Percentiles rank a stretch among this genome's conserved stretches.
These are phyloP conservation scores for Rhizopogon vesiculosus DNA, from an alignment of 768 basidiomycete species.

Conservation along the genomic window DNA sequence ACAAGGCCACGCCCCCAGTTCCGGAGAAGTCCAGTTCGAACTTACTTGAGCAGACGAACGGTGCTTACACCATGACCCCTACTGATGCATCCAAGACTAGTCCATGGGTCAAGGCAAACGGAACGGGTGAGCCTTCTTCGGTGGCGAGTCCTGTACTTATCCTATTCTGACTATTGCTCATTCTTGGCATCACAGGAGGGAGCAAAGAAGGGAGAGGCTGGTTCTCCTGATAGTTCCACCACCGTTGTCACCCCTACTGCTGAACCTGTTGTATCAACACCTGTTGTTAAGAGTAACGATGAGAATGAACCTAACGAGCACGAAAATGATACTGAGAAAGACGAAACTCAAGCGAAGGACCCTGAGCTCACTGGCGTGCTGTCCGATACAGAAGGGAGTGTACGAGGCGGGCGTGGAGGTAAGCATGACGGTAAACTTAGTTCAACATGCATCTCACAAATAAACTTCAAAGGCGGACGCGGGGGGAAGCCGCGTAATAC, in stretches of 20 bases:
- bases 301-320: constrained; percentile 16
- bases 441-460: neutral
- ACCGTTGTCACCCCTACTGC: constrained; percentile 6
- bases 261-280: constrained; percentile 23
- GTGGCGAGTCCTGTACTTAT: constrained; percentile 19
- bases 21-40: too few relatives aligned
- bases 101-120: constrained; percentile 4
- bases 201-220: neutral
- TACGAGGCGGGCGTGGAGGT: constrained; percentile 9
- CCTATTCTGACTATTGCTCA: constrained; percentile 26
- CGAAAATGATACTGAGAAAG: constrained; percentile 20
- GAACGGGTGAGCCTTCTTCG: constrained; percentile 28
- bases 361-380: neutral
- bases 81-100: neutral
- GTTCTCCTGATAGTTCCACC: constrained; percentile 7
- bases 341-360: constrained; percentile 13
- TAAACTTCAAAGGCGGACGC: neutral
- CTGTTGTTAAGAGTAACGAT: constrained; percentile 18
- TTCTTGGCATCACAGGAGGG: constrained; percentile 18
- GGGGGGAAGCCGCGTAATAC: neutral
- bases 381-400: constrained; percentile 17
- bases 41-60: neutral
- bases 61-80: neutral
- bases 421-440: neutral
- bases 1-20: constrained; percentile 5